Percentiles rank a stretch among this genome's conserved stretches.
These are phyloP conservation scores for Trichoderma harzianum DNA, from an alignment of 2,329 filamentous ascomycete species.

Conservation along the genomic window DNA sequence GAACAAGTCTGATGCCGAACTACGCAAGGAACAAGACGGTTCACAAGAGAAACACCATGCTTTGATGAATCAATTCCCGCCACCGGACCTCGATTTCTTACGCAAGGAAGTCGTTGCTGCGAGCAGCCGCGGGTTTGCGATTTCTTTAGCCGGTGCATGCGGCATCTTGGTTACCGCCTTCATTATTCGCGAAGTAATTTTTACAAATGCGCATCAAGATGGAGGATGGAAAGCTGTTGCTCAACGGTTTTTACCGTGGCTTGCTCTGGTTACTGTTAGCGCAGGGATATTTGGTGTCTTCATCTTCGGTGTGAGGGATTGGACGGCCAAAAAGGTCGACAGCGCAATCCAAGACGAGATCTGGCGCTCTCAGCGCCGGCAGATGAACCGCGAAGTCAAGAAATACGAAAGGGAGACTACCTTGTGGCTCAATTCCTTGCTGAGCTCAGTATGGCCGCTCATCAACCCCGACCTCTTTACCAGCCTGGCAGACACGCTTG, in stretches of 20 bases:
- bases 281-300: neutral
- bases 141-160: slow-evolving; percentile 36
- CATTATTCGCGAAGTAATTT: slow-evolving; percentile 22
- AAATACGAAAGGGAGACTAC: slow-evolving; percentile 59
- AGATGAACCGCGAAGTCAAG: slow-evolving; percentile 41
- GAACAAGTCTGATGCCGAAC: slow-evolving; percentile 39
- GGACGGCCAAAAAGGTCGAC: slow-evolving; percentile 59
- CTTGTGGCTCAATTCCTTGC: slow-evolving; percentile 68
- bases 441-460: slow-evolving; percentile 68
- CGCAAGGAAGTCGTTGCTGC: slow-evolving; percentile 32
- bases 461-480: slow-evolving; percentile 73
- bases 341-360: slow-evolving; percentile 65
- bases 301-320: slow-evolving; percentile 47
- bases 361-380: slow-evolving; percentile 61
- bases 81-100: slow-evolving; percentile 46
- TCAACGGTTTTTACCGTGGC: slow-evolving; percentile 26
- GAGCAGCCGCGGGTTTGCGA: slow-evolving; percentile 33
- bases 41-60: slow-evolving; percentile 40
- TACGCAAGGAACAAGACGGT: slow-evolving; percentile 34
- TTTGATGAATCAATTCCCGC: slow-evolving; percentile 45
- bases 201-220: slow-evolving; percentile 3
- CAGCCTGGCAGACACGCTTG: slow-evolving; percentile 65
- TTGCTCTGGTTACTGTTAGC: slow-evolving; percentile 33
- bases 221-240: neutral
- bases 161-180: slow-evolving; percentile 31